Evolutionary conservation across 345 rosid species (phyloP).

Genomic region (Theobroma cacao): DNA sequence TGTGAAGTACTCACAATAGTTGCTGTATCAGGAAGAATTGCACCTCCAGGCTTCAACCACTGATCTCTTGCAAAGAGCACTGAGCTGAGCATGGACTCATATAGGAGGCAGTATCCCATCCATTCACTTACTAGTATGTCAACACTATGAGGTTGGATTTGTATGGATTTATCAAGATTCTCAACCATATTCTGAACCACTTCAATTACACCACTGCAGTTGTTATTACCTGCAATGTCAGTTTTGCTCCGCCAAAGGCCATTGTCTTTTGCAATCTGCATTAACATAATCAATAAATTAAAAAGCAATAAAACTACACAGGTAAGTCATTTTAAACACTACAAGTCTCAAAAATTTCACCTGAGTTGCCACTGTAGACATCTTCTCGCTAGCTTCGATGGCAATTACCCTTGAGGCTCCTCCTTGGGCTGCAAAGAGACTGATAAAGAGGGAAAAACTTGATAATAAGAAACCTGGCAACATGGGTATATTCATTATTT

Average conservation of each 20-base stretch:
- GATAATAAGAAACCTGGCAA: conserved; percentile 10
- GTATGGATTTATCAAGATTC: conserved; percentile 52
- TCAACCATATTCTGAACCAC: conserved; percentile 90
- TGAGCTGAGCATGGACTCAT: conserved; percentile 92
- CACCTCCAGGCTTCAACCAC: conserved; percentile 99
- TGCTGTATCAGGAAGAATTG: conserved; percentile 95
- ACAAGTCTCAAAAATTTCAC: conserved; percentile 34
- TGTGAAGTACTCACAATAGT: conserved; percentile 57
- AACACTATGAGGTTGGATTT: conserved; percentile 66
- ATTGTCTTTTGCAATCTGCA: conserved; percentile 83
- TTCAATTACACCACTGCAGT: conserved; percentile 52
- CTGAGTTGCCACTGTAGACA: conserved; percentile 91
- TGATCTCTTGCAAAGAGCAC: conserved; percentile 91
- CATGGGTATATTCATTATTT: neutral
- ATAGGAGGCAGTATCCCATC: conserved; percentile 98
- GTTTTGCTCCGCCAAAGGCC: conserved; percentile 39
- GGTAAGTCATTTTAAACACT: neutral
- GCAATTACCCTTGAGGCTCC: conserved; percentile 94
- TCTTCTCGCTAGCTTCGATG: conserved; percentile 92
- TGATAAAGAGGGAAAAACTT: conserved; percentile 23
- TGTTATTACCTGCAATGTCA: conserved; percentile 23
- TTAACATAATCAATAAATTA: neutral
- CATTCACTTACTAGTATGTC: conserved; percentile 92
- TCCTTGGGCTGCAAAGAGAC: conserved; percentile 90
- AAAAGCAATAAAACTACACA: conserved; percentile 13